Base-by-base conservation (phyloP, 2,329 filamentous ascomycete genomes). In the Diaporthe velutina region DNA sequence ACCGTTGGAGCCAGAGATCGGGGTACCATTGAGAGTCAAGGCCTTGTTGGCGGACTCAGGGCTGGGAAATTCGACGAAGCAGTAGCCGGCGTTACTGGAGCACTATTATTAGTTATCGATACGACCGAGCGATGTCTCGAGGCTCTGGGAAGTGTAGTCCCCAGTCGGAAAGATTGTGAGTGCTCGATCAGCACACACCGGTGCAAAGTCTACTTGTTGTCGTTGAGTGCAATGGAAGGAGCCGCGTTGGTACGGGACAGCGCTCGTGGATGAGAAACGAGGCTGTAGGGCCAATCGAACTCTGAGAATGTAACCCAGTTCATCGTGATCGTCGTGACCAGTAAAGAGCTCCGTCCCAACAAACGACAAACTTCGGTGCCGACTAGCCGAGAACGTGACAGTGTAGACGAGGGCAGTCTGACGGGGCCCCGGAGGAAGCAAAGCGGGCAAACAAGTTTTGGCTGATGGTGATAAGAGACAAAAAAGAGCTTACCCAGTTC, bases 11-110 rank as follows among this genome's bases (percentile, higher is more conserved):
- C 98, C 98, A 60, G 96, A 96, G 79, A 99, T 98, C 64, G 94
- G 88, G 73, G 92, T 93, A 67, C 97, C 96, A 83, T 98, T 98
- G 67, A 98, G 89, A 61, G 89, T 88, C n/a, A 99, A 90, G 50
- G 97, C 97, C 88, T 98, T 98, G 80, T 92, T 93, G 55, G 97
- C 97, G 75, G 96, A 94, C 52, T 96, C 95, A 13, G 95, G 90
- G 79, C 89, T 93, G 73, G 91, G 82, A 81, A 99, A 99, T 83
- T 95, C 93, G 60, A 94, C 90, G 78, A 95, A 95, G 84, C 93
- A 99, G 87, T 99, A 99, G 76, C 97, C 97, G 78, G 97, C 97
- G 84, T 98, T 99, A 80, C 95, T 98, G 82, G 2, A 60, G 17
- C 6, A 38, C 8, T 9, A 22, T 30, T 33, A 75, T 82, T 55